Evolutionary conservation across 2,329 filamentous ascomycete species (phyloP).

Genomic region (Polychaeton citri): DNA sequence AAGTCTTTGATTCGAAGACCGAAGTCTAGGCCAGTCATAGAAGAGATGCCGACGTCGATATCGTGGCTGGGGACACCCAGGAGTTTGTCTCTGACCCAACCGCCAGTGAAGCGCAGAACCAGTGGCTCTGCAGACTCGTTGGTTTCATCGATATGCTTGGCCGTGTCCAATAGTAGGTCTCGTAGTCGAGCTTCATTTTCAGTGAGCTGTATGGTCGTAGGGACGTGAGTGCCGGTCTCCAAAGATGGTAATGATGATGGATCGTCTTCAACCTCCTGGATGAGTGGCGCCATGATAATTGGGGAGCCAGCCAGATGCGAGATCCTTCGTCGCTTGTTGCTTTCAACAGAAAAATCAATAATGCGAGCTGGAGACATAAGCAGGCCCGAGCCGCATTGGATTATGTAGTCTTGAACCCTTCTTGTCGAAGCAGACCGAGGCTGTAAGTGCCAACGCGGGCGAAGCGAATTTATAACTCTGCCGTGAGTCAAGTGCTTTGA

Average conservation of each 20-base stretch:
- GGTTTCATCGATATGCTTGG: constrained; percentile 47
- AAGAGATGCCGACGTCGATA: constrained; percentile 75
- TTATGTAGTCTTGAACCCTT: neutral
- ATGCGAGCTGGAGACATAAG: constrained; percentile 21
- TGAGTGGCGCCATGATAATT: constrained; percentile 17
- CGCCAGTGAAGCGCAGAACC: constrained; percentile 65
- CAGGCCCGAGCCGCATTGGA: constrained; percentile 8
- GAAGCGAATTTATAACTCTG: neutral
- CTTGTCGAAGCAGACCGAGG: neutral
- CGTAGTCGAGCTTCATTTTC: constrained; percentile 59
- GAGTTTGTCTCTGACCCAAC: constrained; percentile 79
- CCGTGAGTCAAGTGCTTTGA: too few species aligned
- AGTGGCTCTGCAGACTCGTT: constrained; percentile 27
- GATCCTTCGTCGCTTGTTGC: constrained; percentile 13
- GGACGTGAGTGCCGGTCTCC: constrained; percentile 1
- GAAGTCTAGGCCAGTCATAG: constrained; percentile 69
- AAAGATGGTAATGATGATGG: neutral
- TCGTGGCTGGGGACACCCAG: constrained; percentile 61
- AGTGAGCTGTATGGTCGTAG: constrained; percentile 42
- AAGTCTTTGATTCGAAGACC: constrained; percentile 56
- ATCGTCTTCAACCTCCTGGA: constrained; percentile 19
- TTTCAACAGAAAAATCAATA: constrained; percentile 13
- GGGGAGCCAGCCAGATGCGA: constrained; percentile 3
- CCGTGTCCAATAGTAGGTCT: constrained; percentile 70
- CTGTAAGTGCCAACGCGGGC: neutral